phyloP scores from a whole-genome alignment of 225 moss, liverwort and hornwort genomes.

The Antitrichia curtipendula region DNA sequence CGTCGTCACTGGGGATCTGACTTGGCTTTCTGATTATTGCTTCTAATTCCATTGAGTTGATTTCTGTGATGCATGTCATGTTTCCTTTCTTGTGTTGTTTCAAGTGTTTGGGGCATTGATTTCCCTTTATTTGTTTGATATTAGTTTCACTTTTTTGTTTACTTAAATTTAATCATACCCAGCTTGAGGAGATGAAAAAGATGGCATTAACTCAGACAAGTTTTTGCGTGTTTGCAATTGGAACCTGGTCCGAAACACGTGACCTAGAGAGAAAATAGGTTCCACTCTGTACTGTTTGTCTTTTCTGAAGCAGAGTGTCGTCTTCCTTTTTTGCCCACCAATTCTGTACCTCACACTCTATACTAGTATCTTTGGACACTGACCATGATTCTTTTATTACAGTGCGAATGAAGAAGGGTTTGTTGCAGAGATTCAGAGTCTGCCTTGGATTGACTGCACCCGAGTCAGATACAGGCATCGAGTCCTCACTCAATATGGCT shows the following conservation, averaged over 20 bases:
- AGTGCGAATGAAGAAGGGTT: background rate
- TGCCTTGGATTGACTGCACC: constrained; percentile 10
- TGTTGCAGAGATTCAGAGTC: background rate
- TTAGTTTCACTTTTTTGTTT: background rate
- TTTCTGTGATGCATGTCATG: background rate
- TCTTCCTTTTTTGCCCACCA: background rate
- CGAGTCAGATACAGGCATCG: background rate
- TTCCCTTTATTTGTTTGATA: background rate
- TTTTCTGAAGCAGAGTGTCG: background rate
- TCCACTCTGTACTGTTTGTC: background rate
- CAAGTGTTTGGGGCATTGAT: background rate
- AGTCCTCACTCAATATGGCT: background rate
- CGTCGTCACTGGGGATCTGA: background rate
- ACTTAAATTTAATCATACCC: background rate
- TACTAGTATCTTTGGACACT: background rate
- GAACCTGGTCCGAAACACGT: background rate
- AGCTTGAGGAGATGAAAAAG: background rate
- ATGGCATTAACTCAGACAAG: background rate
- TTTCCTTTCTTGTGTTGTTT: background rate
- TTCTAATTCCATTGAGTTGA: background rate
- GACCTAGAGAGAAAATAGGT: background rate
- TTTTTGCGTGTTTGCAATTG: background rate
- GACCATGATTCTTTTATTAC: background rate
- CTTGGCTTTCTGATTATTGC: background rate
- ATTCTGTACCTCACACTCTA: background rate